These are phyloP conservation scores for Polytrichum formosum DNA, from an alignment of 225 moss, liverwort and hornwort genomes.

Conservation along the genomic window DNA sequence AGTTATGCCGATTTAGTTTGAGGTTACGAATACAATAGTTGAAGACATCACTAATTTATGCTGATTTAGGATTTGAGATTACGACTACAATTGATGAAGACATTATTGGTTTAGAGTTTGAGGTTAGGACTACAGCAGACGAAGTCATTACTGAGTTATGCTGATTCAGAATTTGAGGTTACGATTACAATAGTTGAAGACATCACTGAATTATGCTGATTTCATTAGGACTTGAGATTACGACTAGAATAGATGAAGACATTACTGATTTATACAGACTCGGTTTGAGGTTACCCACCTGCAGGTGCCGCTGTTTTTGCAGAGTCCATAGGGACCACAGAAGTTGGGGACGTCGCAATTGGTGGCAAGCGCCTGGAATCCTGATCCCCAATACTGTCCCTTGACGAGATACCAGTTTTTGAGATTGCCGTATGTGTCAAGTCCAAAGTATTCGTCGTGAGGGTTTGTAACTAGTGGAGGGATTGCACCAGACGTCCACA, in stretches of 20 bases:
- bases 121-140: no score
- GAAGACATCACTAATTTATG: no score
- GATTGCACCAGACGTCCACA: constrained; percentile 27
- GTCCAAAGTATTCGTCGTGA: not conserved
- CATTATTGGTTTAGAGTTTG: no score
- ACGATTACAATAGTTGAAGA: no score
- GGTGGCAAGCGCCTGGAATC: not conserved
- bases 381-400: not conserved
- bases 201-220: no score
- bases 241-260: no score
- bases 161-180: constrained; percentile 1
- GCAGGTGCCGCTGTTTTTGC: constrained; percentile 12
- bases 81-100: no score
- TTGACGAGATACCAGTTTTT: not conserved
- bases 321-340: constrained; percentile 2
- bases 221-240: no score
- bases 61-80: no score
- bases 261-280: no score
- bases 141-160: not conserved
- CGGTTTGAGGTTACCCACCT: not conserved
- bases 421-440: not conserved
- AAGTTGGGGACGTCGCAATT: not conserved
- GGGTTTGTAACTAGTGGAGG: not conserved
- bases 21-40: no score
- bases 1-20: constrained; percentile 1